Base-by-base conservation (phyloP, 1,284 basidiomycete species). In the Ceratobasidium sp. region DNA sequence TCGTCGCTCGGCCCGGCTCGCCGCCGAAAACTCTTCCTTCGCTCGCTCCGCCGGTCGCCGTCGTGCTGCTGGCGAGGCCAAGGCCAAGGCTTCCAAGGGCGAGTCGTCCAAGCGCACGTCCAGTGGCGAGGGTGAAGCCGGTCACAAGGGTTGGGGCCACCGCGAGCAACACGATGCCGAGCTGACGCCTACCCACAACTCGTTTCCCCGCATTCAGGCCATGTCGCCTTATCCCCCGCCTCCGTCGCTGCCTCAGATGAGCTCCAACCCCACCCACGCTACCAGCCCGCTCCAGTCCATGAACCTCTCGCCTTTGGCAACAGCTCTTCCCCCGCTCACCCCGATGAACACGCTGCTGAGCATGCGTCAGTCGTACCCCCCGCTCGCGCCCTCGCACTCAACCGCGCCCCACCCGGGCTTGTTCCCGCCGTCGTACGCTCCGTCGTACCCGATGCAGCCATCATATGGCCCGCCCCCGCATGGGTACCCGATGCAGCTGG, bases 11-110 rank as follows among this genome's bases (percentile, higher is more conserved):
- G 70, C 70, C 59, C 57, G 59, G 3, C 44, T 64, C 32, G 70
- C 70, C 44, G 70, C 70, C 7, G 59, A 74, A 25, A 62, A 74
- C 70, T 74, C 70, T n/a, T 59, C 59, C 46, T 9, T 64, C n/a
- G 61, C 57, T 43, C 70, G 70, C 34, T 74, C 70, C 9, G 43
- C 29, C 49, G 59, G 43, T 19, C 57, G 59, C 40, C 70, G 70
- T 52, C 44, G 43, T 19, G 15, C 22, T 34, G 46, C 40, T 13
- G 29, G 19, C 5, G 46, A 25, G 9, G 34, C 49, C 44, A 61
- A 62, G 69, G 22, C 43, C 46, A 32, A 34, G 37, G 25, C 57
- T 59, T 15, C 68, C n/a, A 29, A 29, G 57, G 7, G 13, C 25
- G 56, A 61, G 15, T 13, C 37, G 17, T 46, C 43, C 62, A 65